Evolutionary conservation across 257 asterid genomes (phyloP).

Genomic region (Striga asiatica): DNA sequence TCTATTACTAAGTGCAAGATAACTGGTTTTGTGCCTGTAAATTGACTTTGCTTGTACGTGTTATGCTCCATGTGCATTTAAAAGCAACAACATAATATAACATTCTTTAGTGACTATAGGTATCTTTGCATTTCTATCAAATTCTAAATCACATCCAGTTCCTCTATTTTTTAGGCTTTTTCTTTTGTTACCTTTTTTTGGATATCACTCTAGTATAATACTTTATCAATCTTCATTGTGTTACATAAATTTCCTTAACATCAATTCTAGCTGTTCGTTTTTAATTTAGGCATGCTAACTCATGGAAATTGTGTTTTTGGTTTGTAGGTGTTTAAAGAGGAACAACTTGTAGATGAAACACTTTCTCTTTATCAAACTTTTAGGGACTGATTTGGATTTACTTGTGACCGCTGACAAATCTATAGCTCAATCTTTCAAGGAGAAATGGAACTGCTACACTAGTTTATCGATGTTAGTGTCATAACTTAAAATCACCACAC

Average conservation of each 20-base stretch:
- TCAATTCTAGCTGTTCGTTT: neutral
- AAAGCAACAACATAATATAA: neutral
- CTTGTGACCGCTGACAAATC: conserved; percentile 9
- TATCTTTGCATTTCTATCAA: neutral
- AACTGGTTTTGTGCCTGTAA: neutral
- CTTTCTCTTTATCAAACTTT: conserved; percentile 9
- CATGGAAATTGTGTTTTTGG: neutral
- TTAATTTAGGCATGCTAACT: conserved; percentile 2
- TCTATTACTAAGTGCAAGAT: neutral
- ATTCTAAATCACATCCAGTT: neutral
- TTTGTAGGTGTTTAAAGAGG: conserved; percentile 30
- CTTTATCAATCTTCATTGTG: neutral
- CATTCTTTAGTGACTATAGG: neutral
- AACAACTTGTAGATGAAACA: conserved; percentile 14
- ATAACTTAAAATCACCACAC: conserved; percentile 4
- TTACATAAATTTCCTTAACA: neutral
- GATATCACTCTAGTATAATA: neutral
- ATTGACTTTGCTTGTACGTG: neutral
- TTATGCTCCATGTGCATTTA: neutral
- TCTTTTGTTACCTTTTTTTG: neutral
- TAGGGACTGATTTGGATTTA: conserved; percentile 17
- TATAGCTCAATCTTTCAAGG: conserved; percentile 13
- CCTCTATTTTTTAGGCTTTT: neutral
- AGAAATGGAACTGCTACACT: neutral
- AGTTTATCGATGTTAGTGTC: conserved; percentile 10